Base-by-base conservation (phyloP, 2,329 filamentous ascomycete species). In the Leptodontidium sp. region DNA sequence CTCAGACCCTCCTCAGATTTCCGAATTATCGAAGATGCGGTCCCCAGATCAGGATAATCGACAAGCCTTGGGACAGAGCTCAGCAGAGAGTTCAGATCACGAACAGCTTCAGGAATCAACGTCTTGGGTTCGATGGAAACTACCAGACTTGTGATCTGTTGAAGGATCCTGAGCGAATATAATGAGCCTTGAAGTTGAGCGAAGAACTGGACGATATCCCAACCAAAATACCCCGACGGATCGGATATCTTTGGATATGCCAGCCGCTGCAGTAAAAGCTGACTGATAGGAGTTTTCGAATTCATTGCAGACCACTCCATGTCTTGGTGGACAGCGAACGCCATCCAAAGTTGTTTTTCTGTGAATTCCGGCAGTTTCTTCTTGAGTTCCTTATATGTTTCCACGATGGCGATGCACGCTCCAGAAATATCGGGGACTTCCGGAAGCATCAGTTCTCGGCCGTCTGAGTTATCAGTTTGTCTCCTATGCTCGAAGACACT, bases 131-230 rank as follows among this genome's bases (percentile, higher is more conserved):
- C 40, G 21, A 59, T 47, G 1, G 70, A 49, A 9, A 72, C 21
- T 8, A 75, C 53, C 43, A 78, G 49, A n/a, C n/a, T 58, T 21
- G 71, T 55, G 6, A 78, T 72, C 53, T 79, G 77, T 52, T 74
- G 74, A 9, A 79, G 68, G 17, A 79, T 76, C 32, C 77, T 75
- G 57, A 78, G 76, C 9, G 77, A 78, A 66, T 79, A 78, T 45
- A 72, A 74, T 2, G 76, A 77, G 17, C 74, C 76, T 63, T 79
- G 75, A 21, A 78, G 64, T 59, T 78, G 76, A 55, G 76, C 75
- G 15, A 74, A 69, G 32, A 77, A 73, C 32, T 79, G 78, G 35
- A 79, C 66, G 9, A 72, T 62, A 49, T 79, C 76, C 78, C 78
- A 79, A n/a, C 64, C 71, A 35, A 76, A 70, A 29, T 67, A 64